Base-by-base conservation (phyloP, 139 green algal genomes). In the Chlorella sp. region DNA sequence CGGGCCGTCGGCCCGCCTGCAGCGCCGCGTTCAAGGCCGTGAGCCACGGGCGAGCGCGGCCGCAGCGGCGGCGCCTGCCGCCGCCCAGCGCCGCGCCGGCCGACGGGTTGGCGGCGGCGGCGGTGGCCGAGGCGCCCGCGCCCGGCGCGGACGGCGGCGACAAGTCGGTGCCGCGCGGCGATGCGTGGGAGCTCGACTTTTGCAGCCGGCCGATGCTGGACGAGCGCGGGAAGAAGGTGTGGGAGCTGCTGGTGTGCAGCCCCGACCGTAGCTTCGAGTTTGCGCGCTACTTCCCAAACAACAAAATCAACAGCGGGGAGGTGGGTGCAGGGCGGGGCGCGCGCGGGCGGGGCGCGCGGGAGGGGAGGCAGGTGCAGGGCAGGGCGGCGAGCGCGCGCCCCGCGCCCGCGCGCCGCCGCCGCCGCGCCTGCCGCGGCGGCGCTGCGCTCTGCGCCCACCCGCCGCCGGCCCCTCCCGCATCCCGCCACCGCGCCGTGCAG, bases 201-300 rank as follows among this genome's bases (percentile, higher is more conserved):
- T 99, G 92, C 82, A 98, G 92, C 4, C 85, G 96, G 8, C 96
- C 96, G 8, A 86, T 99, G 41, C 66, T 98, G 42, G 96, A 99
- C 69, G 95, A 97, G 67, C 83, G 95, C 4, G 93, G 93, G 55
- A 99, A 99, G 87, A 98, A 98, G 71, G 85, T 97, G n/a, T 99
- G 96, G 96, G 95, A 99, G 89, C 93, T 99, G 48, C 80, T 99
- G 0, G 88, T 99, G 8, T 97, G 89, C 78, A 87, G 94, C 76
- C 77, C 91, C 2, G 79, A 92, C 45, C 81, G 96, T 42, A 89
- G 53, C 21, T 98, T 98, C 42, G 83, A 96, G 82, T 94, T 96
- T 74, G 86, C 93, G 9, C 83, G 95, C 76, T 99, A 95, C 82
- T 98, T 99, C 76, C 92, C 96, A 15, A 99, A 98, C 87, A 98